These are phyloP conservation scores for Aspergillus bridgeri DNA, from an alignment of 495 filamentous ascomycete species.

Conservation along the genomic window DNA sequence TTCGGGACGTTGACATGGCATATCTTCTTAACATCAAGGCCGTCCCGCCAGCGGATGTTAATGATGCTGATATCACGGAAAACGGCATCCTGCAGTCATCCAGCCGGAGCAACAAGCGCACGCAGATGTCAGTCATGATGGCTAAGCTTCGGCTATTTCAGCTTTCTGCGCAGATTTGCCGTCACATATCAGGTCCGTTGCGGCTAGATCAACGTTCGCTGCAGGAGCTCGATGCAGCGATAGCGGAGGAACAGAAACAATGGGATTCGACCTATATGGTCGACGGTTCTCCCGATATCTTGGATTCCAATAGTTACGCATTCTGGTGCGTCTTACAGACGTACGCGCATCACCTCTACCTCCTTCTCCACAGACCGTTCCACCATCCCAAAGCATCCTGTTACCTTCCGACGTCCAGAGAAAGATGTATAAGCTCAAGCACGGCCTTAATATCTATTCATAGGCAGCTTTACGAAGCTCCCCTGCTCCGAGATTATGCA, in stretches of 20 bases:
- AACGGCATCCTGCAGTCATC: conserved; percentile 9
- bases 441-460: conserved; percentile 14
- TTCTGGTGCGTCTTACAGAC: conserved; percentile 22
- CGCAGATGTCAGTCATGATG: conserved; percentile 24
- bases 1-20: conserved; percentile 20
- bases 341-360: conserved; percentile 24
- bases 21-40: conserved; percentile 13
- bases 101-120: conserved; percentile 8
- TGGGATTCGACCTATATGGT: conserved; percentile 19
- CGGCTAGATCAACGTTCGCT: conserved; percentile 2
- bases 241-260: conserved; percentile 15
- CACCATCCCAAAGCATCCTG: conserved; percentile 3
- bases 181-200: conserved; percentile 11
- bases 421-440: conserved; percentile 13
- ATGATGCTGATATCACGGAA: conserved; percentile 17
- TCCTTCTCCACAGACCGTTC: conserved; percentile 21
- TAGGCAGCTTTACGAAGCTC: conserved; percentile 15
- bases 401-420: conserved; percentile 11
- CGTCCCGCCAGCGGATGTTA: conserved; percentile 15
- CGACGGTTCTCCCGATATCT: conserved; percentile 14
- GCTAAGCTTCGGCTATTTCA: conserved; percentile 17
- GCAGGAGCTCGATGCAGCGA: conserved; percentile 7
- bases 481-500: conserved; percentile 14
- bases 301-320: conserved; percentile 15
- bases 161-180: conserved; percentile 17